Evolutionary conservation across 2,329 filamentous ascomycete genomes (phyloP).

Genomic region (Exophiala sideris): DNA sequence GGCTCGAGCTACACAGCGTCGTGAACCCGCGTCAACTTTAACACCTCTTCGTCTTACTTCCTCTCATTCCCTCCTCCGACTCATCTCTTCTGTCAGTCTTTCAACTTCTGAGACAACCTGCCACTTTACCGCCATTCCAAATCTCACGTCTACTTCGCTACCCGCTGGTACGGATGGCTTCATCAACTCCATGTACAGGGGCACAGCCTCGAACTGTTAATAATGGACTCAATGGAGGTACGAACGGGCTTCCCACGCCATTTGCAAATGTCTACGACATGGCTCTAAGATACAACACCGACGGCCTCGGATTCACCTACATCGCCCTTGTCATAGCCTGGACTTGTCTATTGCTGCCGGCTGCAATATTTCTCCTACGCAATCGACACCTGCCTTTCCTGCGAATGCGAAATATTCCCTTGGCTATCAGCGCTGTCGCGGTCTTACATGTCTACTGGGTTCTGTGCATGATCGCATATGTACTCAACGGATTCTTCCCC

Average conservation of each 20-base stretch:
- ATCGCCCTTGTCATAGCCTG: slow-evolving; percentile 30
- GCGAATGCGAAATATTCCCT: slow-evolving; percentile 38
- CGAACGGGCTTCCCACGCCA: background rate
- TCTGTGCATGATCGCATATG: slow-evolving; percentile 35
- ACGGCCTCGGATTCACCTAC: slow-evolving; percentile 28
- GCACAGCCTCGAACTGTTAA: slow-evolving; percentile 13
- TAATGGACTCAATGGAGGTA: slow-evolving; percentile 9
- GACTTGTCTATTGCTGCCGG: slow-evolving; percentile 33
- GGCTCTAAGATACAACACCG: slow-evolving; percentile 26
- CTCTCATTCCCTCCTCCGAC: slow-evolving; percentile 13
- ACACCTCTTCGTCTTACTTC: slow-evolving; percentile 19
- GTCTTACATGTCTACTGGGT: slow-evolving; percentile 40
- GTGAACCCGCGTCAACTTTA: slow-evolving; percentile 8
- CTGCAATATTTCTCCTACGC: slow-evolving; percentile 34
- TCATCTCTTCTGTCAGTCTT: slow-evolving; percentile 17
- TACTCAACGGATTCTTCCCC: slow-evolving; percentile 40
- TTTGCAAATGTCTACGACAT: slow-evolving; percentile 26
- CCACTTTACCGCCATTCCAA: slow-evolving; percentile 11
- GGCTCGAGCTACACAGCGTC: slow-evolving; percentile 5
- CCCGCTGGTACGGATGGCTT: slow-evolving; percentile 24
- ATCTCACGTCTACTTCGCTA: slow-evolving; percentile 12
- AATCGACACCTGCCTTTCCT: slow-evolving; percentile 36
- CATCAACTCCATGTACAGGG: slow-evolving; percentile 11
- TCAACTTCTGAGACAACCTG: slow-evolving; percentile 12
- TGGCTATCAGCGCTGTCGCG: slow-evolving; percentile 36